Percentiles rank a stretch among this genome's conserved stretches.
Conservation (phyloP, 495 filamentous ascomycete species). For the Aspergillus sclerotiicarbonarius region DNA sequence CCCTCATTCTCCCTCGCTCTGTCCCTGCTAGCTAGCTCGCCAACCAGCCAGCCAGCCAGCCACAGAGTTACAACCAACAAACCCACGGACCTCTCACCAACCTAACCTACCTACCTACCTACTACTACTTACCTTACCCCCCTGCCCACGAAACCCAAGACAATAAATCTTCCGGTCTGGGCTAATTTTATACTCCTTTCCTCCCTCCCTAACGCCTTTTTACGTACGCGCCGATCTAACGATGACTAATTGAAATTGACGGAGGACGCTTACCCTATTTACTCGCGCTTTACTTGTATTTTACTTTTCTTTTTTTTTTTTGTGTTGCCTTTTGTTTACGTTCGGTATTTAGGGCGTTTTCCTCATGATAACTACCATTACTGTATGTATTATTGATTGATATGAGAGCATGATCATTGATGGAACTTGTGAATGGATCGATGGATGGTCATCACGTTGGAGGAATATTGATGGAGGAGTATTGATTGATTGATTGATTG, state of each 20-base stretch:
- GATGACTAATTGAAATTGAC: background rate
- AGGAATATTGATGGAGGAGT: too few relatives aligned
- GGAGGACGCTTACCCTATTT: background rate
- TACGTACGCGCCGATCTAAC: background rate
- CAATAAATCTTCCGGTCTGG: background rate
- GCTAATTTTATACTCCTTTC: background rate
- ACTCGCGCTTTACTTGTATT: conserved; percentile 1
- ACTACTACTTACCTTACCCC: too few relatives aligned
- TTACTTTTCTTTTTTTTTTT: conserved; percentile 1
- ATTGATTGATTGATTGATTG: conserved; percentile 6
- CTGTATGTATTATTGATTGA: conserved; percentile 5
- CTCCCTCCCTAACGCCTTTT: background rate
- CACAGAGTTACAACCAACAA: background rate
- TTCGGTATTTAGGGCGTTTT: conserved; percentile 3
- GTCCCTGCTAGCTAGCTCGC: background rate
- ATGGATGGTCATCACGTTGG: background rate
- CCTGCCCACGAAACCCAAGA: background rate
- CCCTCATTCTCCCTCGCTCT: background rate
- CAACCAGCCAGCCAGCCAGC: background rate
- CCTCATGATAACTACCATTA: background rate
- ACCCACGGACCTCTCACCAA: background rate
- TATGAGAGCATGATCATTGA: background rate
- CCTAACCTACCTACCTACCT: background rate
- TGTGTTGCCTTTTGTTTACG: conserved; percentile 5
- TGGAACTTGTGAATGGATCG: background rate